A percentile compares a stretch with the other conserved stretches of the same genome.
phyloP scores from a whole-genome alignment of 1,284 basidiomycete species.

The Trametes polyzona region DNA sequence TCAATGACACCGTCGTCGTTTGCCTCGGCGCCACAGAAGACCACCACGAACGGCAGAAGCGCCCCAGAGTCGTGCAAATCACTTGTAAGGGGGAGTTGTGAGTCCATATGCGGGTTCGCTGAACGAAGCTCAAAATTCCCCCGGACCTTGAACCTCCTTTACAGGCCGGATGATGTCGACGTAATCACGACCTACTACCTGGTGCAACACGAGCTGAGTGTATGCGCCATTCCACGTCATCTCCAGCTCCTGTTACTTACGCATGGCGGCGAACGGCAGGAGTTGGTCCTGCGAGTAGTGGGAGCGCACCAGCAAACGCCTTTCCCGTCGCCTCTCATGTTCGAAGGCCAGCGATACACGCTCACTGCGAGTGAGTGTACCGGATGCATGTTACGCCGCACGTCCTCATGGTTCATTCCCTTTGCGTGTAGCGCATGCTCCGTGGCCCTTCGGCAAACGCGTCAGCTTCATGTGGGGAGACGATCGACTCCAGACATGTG shows the following conservation, averaged over 20 bases:
- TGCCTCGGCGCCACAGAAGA: conserved; percentile 24
- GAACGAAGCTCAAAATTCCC: not conserved
- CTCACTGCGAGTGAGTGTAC: conserved; percentile 26
- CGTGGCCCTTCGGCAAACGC: conserved; percentile 30
- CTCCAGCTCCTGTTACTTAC: not conserved
- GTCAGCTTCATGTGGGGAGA: conserved; percentile 31
- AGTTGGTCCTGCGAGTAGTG: conserved; percentile 26
- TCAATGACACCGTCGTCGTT: conserved; percentile 29
- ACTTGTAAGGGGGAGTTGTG: conserved; percentile 27
- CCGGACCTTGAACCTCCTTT: not conserved
- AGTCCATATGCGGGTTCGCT: not conserved
- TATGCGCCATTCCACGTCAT: conserved; percentile 11
- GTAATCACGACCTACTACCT: conserved; percentile 26
- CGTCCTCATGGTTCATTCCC: too few species aligned
- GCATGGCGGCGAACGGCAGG: conserved; percentile 10
- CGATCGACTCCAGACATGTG: conserved; percentile 19
- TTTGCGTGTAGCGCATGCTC: conserved; percentile 19
- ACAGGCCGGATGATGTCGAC: conserved; percentile 21
- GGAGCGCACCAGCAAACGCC: conserved; percentile 22
- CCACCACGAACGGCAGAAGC: not conserved
- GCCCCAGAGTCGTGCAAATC: conserved; percentile 24
- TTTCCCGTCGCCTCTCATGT: conserved; percentile 18
- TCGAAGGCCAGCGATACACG: conserved; percentile 26
- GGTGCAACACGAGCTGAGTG: conserved; percentile 30
- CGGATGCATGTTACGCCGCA: too few species aligned